These are phyloP conservation scores for Sugiyamaella pinicola DNA, from an alignment of 1,139 yeast species.

Conservation along the genomic window DNA sequence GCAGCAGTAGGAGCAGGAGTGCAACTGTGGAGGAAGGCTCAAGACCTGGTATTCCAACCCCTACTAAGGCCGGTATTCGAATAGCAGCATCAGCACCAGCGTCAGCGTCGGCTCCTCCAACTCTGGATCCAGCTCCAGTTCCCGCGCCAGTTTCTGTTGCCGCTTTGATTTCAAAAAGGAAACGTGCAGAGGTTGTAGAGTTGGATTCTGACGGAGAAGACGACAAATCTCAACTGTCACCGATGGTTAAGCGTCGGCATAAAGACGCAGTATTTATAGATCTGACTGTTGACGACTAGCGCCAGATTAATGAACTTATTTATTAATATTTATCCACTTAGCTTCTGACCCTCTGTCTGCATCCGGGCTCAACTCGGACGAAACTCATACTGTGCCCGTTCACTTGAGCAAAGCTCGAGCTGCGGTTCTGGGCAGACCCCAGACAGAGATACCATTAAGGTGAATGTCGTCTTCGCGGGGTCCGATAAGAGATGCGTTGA, in stretches of 20 bases:
- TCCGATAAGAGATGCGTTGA: background rate
- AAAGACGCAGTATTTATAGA: conserved; percentile 20
- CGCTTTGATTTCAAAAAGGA: background rate
- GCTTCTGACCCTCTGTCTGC: no score
- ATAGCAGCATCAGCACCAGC: background rate
- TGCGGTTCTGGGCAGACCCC: no score
- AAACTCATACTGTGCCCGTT: background rate
- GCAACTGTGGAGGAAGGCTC: background rate
- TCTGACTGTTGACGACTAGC: conserved; percentile 21
- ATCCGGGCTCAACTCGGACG: no score
- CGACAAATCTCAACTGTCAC: conserved; percentile 18
- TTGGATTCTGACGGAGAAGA: conserved; percentile 25
- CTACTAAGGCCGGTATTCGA: background rate
- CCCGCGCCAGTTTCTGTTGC: background rate
- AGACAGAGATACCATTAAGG: background rate
- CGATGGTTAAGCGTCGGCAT: conserved; percentile 1
- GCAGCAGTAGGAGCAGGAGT: background rate
- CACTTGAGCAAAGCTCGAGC: background rate
- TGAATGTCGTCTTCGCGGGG: conserved; percentile 1
- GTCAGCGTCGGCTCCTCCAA: conserved; percentile 14
- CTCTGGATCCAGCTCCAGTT: conserved; percentile 4
- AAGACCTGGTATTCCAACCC: background rate
- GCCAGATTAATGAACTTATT: background rate
- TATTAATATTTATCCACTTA: background rate
- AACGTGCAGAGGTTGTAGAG: background rate